A percentile compares a stretch with the other conserved stretches of the same genome.
phyloP scores from a whole-genome alignment of 2,329 filamentous ascomycete species.

The Penicillium sclerotigenum region DNA sequence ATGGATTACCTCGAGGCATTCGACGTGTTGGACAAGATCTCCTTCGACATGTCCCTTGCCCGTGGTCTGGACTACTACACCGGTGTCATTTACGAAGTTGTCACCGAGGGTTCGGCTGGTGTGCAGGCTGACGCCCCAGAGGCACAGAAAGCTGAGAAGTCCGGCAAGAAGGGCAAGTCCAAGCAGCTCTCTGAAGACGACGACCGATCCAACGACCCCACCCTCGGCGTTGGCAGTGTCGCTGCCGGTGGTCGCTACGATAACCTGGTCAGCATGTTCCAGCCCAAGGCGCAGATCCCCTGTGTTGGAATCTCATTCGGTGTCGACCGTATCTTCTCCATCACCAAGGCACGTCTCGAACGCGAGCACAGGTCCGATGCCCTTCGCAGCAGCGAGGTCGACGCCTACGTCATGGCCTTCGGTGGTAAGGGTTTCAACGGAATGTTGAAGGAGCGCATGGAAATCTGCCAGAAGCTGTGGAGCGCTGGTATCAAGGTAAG shows the following conservation, averaged over 20 bases:
- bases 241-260: constrained; percentile 91
- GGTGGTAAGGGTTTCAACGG: constrained; percentile 81
- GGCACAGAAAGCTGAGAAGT: constrained; percentile 33
- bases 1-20: constrained; percentile 81
- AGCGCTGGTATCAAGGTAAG: constrained; percentile 77
- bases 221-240: constrained; percentile 78
- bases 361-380: constrained; percentile 53
- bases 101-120: constrained; percentile 72
- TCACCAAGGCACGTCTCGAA: constrained; percentile 74
- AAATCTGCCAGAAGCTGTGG: constrained; percentile 73
- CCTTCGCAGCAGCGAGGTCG: constrained; percentile 69
- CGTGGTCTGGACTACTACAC: constrained; percentile 93
- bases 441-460: constrained; percentile 78
- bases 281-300: constrained; percentile 78
- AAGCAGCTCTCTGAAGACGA: constrained; percentile 58
- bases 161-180: constrained; percentile 46
- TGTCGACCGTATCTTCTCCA: constrained; percentile 91
- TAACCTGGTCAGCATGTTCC: constrained; percentile 91
- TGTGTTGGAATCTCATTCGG: constrained; percentile 91
- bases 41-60: constrained; percentile 85
- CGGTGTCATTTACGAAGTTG: constrained; percentile 83
- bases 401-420: constrained; percentile 94
- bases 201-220: constrained; percentile 74
- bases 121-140: constrained; percentile 41
- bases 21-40: constrained; percentile 68